Conservation (phyloP, 805 yeast species). For the Tetrapisispora nanseiensis region DNA sequence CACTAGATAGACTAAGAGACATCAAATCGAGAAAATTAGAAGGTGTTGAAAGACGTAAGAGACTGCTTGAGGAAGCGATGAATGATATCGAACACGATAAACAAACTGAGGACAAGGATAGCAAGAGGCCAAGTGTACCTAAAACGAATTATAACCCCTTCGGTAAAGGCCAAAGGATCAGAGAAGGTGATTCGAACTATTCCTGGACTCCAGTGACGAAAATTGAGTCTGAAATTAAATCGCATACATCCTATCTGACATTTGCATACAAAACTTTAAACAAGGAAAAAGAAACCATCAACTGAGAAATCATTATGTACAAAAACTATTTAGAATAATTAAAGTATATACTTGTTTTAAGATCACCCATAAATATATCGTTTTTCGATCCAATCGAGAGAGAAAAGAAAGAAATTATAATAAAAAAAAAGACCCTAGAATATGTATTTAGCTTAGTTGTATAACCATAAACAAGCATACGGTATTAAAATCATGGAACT, state of each 20-base stretch:
- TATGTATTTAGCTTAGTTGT: too few species aligned
- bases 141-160: constrained; percentile 74
- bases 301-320: too few species aligned
- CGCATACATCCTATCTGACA: constrained; percentile 88
- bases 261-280: constrained; percentile 52
- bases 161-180: constrained; percentile 77
- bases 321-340: too few species aligned
- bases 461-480: too few species aligned
- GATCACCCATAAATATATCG: too few species aligned
- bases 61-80: constrained; percentile 21
- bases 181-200: constrained; percentile 76
- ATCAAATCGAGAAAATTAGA: constrained; percentile 62
- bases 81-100: constrained; percentile 21
- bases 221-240: constrained; percentile 75
- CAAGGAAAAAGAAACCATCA: neutral
- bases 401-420: too few species aligned
- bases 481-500: too few species aligned
- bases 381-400: too few species aligned
- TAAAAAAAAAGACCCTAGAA: too few species aligned
- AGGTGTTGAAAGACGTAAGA: constrained; percentile 49
- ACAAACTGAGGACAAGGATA: constrained; percentile 12
- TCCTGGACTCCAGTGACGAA: constrained; percentile 81
- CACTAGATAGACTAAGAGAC: constrained; percentile 67
- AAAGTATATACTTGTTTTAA: too few species aligned
- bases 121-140: constrained; percentile 25